A percentile compares a stretch with the other conserved stretches of the same genome.
Evolutionary conservation across 2,329 filamentous ascomycete species (phyloP).

Genomic region (Chalaropsis thielavioides): DNA sequence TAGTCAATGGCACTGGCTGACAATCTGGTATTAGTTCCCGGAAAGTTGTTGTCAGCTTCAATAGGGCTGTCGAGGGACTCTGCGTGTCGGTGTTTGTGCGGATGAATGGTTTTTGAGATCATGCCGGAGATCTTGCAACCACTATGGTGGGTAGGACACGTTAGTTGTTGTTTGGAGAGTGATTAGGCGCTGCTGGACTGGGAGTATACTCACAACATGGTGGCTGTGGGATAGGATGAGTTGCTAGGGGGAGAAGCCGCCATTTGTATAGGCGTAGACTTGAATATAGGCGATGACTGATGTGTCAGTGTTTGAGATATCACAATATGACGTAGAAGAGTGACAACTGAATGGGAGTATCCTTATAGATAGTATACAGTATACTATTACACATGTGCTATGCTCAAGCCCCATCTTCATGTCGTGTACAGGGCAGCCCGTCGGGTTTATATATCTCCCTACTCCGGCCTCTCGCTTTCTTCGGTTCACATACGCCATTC

Average conservation of each 20-base stretch:
- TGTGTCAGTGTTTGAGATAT: neutral
- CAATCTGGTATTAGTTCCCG: slow-evolving; percentile 16
- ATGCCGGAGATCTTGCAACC: slow-evolving; percentile 5
- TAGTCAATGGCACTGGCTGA: neutral
- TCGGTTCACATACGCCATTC: neutral
- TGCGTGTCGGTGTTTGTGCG: neutral
- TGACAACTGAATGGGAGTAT: neutral
- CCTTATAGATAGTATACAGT: neutral
- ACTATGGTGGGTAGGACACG: neutral
- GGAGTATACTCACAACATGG: slow-evolving; percentile 14
- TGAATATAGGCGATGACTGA: neutral
- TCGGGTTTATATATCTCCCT: neutral
- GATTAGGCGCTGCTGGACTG: neutral
- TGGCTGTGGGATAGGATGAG: neutral
- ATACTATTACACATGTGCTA: neutral
- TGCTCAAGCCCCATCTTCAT: neutral
- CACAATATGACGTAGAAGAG: neutral
- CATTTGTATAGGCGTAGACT: neutral
- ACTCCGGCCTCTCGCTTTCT: neutral
- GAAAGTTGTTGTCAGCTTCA: slow-evolving; percentile 19
- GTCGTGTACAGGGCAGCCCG: neutral
- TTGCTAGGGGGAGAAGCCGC: neutral
- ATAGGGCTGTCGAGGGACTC: neutral
- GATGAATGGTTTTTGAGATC: slow-evolving; percentile 12
- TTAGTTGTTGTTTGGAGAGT: neutral